Percentiles rank a stretch among this genome's conserved stretches.
These are phyloP conservation scores for Aspergillus homomorphus DNA, from an alignment of 495 filamentous ascomycete genomes.

Conservation along the genomic window DNA sequence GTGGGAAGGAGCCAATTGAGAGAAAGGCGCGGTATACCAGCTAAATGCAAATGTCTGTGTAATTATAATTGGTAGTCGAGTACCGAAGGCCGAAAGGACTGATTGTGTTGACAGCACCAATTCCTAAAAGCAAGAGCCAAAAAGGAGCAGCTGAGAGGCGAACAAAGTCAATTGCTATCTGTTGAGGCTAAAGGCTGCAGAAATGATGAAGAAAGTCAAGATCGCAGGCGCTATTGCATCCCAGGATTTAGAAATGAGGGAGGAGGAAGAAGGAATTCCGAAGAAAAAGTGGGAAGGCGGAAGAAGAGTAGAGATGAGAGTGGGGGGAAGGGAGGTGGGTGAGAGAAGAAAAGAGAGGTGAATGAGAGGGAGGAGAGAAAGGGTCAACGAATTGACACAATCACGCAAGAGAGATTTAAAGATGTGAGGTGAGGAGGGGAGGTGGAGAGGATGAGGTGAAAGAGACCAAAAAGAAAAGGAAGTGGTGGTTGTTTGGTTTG, in stretches of 20 bases:
- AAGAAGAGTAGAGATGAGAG: not conserved
- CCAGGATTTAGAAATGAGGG: conserved; percentile 11
- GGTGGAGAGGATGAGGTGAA: conserved; percentile 15
- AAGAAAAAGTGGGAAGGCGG: conserved; percentile 1
- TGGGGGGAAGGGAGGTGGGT: conserved; percentile 16
- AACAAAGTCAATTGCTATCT: conserved; percentile 20
- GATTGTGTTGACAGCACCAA: not conserved
- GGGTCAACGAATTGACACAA: conserved; percentile 6
- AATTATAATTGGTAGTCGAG: conserved; percentile 4
- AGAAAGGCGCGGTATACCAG: not conserved
- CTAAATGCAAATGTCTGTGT: not conserved
- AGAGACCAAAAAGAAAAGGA: conserved; percentile 3
- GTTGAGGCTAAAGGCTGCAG: conserved; percentile 15
- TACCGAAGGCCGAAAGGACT: not conserved
- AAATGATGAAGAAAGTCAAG: conserved; percentile 10
- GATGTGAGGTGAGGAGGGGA: conserved; percentile 11
- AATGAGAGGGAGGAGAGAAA: conserved; percentile 13
- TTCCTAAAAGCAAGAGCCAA: conserved; percentile 8
- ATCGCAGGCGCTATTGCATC: conserved; percentile 12
- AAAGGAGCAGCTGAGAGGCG: conserved; percentile 19
- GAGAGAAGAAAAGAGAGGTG: conserved; percentile 14
- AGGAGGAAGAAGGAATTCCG: not conserved
- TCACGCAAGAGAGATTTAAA: conserved; percentile 8
- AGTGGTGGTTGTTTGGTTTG: conserved; percentile 28
- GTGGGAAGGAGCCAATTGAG: not conserved